phyloP scores from a whole-genome alignment of 1,139 yeast species.

The Candida tetrigidarum region DNA sequence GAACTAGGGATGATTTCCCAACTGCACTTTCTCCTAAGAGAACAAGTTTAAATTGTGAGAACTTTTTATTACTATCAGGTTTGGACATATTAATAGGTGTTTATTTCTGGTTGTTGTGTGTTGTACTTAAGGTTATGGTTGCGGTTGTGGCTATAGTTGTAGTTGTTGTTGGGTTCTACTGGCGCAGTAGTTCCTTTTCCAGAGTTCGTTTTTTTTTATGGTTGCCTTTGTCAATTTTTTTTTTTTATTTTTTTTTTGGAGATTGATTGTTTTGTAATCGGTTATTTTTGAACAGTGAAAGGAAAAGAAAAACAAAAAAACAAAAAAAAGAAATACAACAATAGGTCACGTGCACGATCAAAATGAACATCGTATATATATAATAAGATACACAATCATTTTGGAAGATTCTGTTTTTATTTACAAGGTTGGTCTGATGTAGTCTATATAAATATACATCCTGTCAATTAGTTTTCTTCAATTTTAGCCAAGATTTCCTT shows the following conservation, averaged over 20 bases:
- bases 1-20: conserved; percentile 52
- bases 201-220: not conserved
- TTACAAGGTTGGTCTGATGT: no score
- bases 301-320: no score
- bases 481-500: conserved; percentile 94
- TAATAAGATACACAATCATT: not conserved
- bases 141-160: not conserved
- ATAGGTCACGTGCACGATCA: not conserved
- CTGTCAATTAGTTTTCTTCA: conserved; percentile 29
- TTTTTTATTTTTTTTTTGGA: not conserved
- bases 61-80: conserved; percentile 15
- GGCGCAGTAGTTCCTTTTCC: not conserved
- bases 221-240: conserved; percentile 1
- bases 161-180: not conserved
- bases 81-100: not conserved
- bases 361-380: not conserved
- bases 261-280: conserved; percentile 1
- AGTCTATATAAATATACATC: not conserved
- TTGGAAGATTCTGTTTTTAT: not conserved
- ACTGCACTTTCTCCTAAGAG: conserved; percentile 54
- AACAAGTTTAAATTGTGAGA: conserved; percentile 51
- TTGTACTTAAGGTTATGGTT: not conserved
- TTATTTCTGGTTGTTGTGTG: no score
- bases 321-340: no score
- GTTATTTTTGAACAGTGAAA: not conserved